These are phyloP conservation scores for Neurospora crassa DNA, from an alignment of 2,329 filamentous ascomycete genomes.

Conservation along the genomic window DNA sequence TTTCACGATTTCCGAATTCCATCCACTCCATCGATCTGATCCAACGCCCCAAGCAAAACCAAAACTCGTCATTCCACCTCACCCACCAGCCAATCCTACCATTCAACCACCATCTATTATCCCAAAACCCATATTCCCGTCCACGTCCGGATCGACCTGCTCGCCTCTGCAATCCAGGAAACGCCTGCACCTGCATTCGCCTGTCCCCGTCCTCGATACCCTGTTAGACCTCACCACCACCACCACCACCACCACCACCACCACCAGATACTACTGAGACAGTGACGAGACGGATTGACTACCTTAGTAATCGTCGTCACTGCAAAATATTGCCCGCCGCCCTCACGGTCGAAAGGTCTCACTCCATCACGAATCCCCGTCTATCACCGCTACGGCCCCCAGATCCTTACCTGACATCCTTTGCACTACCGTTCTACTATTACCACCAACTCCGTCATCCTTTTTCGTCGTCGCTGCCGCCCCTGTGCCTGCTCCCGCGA, in stretches of 20 bases:
- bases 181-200: not conserved
- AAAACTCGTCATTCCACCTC: not conserved
- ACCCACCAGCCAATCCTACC: not conserved
- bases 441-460: not conserved
- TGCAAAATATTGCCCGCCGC: not conserved
- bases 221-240: not conserved
- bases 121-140: not conserved
- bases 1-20: constrained; percentile 12
- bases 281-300: not conserved
- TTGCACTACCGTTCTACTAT: not conserved
- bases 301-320: not conserved
- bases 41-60: not conserved
- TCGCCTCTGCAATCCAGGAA: not conserved
- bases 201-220: not conserved
- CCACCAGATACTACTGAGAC: not conserved
- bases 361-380: not conserved
- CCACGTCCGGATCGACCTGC: not conserved
- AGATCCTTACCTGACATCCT: not conserved
- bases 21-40: not conserved
- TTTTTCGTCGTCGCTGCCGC: not conserved
- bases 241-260: too few species aligned
- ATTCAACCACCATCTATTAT: not conserved
- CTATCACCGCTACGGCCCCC: not conserved
- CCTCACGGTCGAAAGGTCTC: not conserved
- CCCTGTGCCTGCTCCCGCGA: not conserved